Percentiles rank a stretch among this genome's conserved stretches.
phyloP scores from a whole-genome alignment of 345 rosid genomes.

The Populus alba region DNA sequence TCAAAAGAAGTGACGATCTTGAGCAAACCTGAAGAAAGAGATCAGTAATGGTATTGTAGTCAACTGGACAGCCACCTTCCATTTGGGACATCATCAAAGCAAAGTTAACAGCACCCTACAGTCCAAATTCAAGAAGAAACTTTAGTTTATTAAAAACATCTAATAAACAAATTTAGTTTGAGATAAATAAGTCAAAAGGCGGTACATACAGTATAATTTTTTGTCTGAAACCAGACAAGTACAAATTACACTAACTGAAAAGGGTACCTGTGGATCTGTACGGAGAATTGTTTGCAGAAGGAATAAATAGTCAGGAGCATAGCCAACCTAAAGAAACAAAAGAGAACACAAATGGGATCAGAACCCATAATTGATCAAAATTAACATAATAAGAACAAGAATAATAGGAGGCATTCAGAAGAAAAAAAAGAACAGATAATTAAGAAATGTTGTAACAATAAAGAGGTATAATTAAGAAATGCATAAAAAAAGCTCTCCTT shows the following conservation, averaged over 20 bases:
- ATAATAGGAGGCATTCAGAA: not conserved
- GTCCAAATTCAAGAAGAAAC: conserved; percentile 1
- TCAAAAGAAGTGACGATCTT: not conserved
- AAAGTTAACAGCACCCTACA: conserved; percentile 97
- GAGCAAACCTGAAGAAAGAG: conserved; percentile 90
- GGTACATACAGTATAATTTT: not conserved
- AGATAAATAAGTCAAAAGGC: not conserved
- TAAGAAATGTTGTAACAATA: not conserved
- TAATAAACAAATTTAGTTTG: not conserved
- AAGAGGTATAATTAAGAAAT: not conserved
- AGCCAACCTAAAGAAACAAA: conserved; percentile 64
- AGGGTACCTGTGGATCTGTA: conserved; percentile 85
- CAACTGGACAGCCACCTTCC: conserved; percentile 99
- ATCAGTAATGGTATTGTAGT: conserved; percentile 95
- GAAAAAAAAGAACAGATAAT: not conserved
- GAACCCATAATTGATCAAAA: not conserved
- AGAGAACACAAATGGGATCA: not conserved
- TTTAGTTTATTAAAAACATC: not conserved
- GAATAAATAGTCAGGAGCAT: conserved; percentile 94
- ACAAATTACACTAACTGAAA: not conserved
- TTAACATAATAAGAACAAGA: not conserved
- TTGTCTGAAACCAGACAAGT: not conserved
- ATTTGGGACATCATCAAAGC: conserved; percentile 99
- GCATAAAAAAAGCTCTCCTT: not conserved
- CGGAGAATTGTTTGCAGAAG: conserved; percentile 99